phyloP scores from a whole-genome alignment of 441 rosid species.

The Erodium chrysanthum region DNA sequence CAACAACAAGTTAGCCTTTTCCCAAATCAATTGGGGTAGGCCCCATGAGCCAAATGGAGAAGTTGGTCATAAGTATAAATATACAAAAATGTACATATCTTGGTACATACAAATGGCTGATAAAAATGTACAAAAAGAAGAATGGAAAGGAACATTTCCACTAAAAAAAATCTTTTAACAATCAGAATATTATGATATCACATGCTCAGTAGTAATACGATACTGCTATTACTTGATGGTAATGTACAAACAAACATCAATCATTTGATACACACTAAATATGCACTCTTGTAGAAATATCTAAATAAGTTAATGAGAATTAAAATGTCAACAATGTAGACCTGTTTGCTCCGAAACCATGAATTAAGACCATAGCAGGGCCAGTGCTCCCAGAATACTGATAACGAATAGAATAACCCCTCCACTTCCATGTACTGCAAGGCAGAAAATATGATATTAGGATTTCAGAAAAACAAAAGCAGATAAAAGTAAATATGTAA shows the following conservation, averaged over 20 bases:
- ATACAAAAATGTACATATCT: no score
- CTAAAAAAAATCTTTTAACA: not conserved
- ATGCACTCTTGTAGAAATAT: constrained; percentile 36
- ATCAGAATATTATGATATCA: not conserved
- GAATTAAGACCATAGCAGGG: constrained; percentile 71
- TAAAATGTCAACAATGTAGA: constrained; percentile 41
- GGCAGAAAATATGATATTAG: constrained; percentile 3
- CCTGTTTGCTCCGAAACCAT: constrained; percentile 98
- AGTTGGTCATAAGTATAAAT: constrained; percentile 10
- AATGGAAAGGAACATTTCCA: constrained; percentile 8
- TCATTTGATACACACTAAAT: constrained; percentile 10
- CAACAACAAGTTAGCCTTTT: no score
- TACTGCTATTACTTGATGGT: not conserved
- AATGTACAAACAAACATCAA: not conserved
- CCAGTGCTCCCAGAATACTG: constrained; percentile 59
- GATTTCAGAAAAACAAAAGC: not conserved
- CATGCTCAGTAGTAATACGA: not conserved
- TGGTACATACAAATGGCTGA: no score
- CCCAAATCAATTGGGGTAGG: no score
- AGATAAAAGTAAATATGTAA: not conserved
- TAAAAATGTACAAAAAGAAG: not conserved
- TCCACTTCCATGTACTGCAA: constrained; percentile 73
- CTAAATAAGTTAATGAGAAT: constrained; percentile 46
- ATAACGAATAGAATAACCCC: constrained; percentile 69
- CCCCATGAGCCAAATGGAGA: no score